Evolutionary conservation across 1,284 basidiomycete species (phyloP), one percentile per base, ranked within the genome.

Genomic region (Polyporus tsugae): DNA sequence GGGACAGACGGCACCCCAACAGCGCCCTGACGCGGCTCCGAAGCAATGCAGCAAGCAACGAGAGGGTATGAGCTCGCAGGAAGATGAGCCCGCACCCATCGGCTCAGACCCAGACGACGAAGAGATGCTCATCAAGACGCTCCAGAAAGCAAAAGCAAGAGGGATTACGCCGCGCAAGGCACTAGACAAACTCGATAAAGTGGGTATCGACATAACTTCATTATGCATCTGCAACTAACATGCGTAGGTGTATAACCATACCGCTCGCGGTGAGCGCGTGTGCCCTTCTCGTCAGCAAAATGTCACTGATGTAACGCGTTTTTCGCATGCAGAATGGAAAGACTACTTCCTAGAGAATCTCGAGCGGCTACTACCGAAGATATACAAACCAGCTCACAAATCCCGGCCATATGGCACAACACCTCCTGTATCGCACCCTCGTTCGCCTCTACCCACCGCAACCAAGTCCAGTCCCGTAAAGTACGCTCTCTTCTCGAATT

Each of bases 321-420:
- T n/a, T 58, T 13, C 35, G 9, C 15, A 19, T n/a, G 19, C 19
- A 58, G 55, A 58, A 33, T 58, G 55, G 55, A 58, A 58, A 19
- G 55, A 58, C 33, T 58, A 38, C 55, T 58, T 35, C 19, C 55
- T 58, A 10, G 55, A 35, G 17, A 58, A 58, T 17, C 55, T 58
- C 9, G 55, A 58, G 35, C 55, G 35, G n/a, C 35, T 58, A 35
- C 1, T 58, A 4, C 55, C 55, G 4, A 38, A 36, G 35, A 58
- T 58, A 36, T 58, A 58, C 19, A 29, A 1, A 2, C 15, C 55
- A n/a, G 35, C 25, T 11, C 29, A 38, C n/a, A n/a, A 38, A 10
- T 4, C 33, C 38, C 55, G 35, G 13, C 15, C 25, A 19, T 17
- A 7, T 19, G 15, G 19, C 55, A 11, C 55, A 33, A 36, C 55